A percentile compares a stretch with the other conserved stretches of the same genome.
Conservation (phyloP, 305 asterid species). For the Solanum hybrid region DNA sequence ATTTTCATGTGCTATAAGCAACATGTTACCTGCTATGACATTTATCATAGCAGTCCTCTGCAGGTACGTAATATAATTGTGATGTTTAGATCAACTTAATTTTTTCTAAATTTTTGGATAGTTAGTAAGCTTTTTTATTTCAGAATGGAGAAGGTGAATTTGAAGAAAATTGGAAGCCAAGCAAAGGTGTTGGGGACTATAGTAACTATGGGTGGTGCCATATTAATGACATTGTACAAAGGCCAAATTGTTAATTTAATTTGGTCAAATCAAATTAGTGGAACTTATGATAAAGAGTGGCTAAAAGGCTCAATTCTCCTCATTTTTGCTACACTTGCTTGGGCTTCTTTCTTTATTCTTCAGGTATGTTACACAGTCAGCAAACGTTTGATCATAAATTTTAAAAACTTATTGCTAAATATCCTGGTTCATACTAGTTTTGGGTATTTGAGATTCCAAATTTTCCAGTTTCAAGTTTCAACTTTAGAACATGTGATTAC, state of each 20-base stretch:
- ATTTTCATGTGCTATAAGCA: slow-evolving; percentile 86
- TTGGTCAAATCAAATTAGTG: slow-evolving; percentile 39
- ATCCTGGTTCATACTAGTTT: too few species aligned
- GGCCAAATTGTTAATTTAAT: slow-evolving; percentile 47
- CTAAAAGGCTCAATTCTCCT: slow-evolving; percentile 71
- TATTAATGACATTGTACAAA: slow-evolving; percentile 82
- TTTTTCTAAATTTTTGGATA: not conserved
- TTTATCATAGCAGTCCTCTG: slow-evolving; percentile 74
- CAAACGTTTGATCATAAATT: not conserved
- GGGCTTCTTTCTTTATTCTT: slow-evolving; percentile 91
- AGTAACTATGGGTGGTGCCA: slow-evolving; percentile 66
- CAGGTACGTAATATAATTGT: slow-evolving; percentile 24
- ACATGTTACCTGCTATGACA: slow-evolving; percentile 92
- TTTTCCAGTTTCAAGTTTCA: too few species aligned
- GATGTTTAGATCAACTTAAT: not conserved
- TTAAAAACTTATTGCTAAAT: too few species aligned
- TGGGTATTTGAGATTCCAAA: too few species aligned
- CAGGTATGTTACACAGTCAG: slow-evolving; percentile 28
- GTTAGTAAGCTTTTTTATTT: not conserved
- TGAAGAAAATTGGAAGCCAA: slow-evolving; percentile 57
- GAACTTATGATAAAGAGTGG: slow-evolving; percentile 43
- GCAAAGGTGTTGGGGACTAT: slow-evolving; percentile 73
- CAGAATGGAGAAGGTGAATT: slow-evolving; percentile 68
- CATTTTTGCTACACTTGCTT: slow-evolving; percentile 75
- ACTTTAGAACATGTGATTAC: not conserved